Evolutionary conservation across 2,329 filamentous ascomycete genomes (phyloP), one percentile per base, ranked within the genome.

Genomic region (Trichoderma cornu-damae): DNA sequence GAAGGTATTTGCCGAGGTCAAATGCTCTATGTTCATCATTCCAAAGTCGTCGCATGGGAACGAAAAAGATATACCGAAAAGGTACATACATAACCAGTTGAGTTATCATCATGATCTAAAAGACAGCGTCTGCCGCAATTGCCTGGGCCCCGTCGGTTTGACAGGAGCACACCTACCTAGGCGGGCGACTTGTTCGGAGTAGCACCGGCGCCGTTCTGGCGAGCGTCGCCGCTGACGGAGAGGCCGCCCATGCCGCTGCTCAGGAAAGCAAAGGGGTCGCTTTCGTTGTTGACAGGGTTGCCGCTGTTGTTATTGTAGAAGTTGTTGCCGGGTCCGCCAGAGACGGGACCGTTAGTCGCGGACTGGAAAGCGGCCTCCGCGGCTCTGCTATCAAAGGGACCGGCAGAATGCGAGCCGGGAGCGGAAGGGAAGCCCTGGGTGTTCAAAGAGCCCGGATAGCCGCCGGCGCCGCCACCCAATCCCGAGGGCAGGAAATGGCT

Each of bases 331-430:
- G 87, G 85, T 38, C 88, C 89, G 60, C 86, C 87, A 43, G 88
- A 89, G 14, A 86, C 85, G 18, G 87, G 87, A 57, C 89, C 89
- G 65, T 94, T 93, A 65, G 87, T 87, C 37, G 90, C 91, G 38
- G 89, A 89, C 69, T 90, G 89, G 79, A 99, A 99, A 24, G 94
- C 93, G 60, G 91, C 91, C 76, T 97, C 93, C 14, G 93, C 90
- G 61, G 90, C 89, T 61, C 92, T 89, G 77, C 91, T 95, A 69
- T 96, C 92, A 68, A 99, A 97, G 4, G 88, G 88, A 11, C 90
- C 89, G 40, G 88, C 88, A 22, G 89, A 88, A 73, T 94, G 90
- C 65, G 90, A 87, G 52, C 86, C 85, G 37, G 86, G 88, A 56
- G 85, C 86, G 42, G 88, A 87, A 59, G 86, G 86, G 62, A 86